Conservation (phyloP, 805 yeast species). For the Cyberlindnera xylosilytica region DNA sequence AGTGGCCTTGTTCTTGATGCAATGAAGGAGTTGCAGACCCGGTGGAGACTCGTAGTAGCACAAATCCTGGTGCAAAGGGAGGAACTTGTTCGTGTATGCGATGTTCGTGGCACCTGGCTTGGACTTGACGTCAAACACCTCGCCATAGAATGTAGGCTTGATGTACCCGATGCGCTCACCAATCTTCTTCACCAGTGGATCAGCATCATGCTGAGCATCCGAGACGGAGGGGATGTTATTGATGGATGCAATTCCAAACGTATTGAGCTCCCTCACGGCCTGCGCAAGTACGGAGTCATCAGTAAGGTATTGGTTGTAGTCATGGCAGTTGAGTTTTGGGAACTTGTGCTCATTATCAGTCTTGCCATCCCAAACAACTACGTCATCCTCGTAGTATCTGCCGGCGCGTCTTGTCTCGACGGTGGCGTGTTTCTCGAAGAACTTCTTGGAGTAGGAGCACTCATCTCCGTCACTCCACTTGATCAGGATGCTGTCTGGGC, state of each 20-base stretch:
- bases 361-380: conserved; percentile 45
- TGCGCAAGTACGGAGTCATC: conserved; percentile 27
- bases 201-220: conserved; percentile 24
- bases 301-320: conserved; percentile 15
- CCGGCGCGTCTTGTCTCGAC: conserved; percentile 28
- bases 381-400: conserved; percentile 34
- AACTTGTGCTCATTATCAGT: conserved; percentile 12
- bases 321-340: conserved; percentile 13
- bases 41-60: conserved; percentile 80
- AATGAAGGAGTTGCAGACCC: conserved; percentile 68
- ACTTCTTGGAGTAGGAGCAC: conserved; percentile 41
- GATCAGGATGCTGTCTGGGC: conserved; percentile 37
- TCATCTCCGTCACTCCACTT: conserved; percentile 47
- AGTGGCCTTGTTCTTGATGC: conserved; percentile 45
- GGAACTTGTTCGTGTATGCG: conserved; percentile 60
- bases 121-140: conserved; percentile 62
- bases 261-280: conserved; percentile 45
- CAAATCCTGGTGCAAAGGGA: conserved; percentile 78
- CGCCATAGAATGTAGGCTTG: conserved; percentile 69
- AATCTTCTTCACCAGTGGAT: conserved; percentile 35
- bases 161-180: conserved; percentile 63
- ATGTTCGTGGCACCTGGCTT: conserved; percentile 57
- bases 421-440: conserved; percentile 44
- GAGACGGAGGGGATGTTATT: conserved; percentile 53
- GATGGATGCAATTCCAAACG: conserved; percentile 55